Conservation (phyloP, 768 basidiomycete genomes). For the Cystobasidium tubakii region DNA sequence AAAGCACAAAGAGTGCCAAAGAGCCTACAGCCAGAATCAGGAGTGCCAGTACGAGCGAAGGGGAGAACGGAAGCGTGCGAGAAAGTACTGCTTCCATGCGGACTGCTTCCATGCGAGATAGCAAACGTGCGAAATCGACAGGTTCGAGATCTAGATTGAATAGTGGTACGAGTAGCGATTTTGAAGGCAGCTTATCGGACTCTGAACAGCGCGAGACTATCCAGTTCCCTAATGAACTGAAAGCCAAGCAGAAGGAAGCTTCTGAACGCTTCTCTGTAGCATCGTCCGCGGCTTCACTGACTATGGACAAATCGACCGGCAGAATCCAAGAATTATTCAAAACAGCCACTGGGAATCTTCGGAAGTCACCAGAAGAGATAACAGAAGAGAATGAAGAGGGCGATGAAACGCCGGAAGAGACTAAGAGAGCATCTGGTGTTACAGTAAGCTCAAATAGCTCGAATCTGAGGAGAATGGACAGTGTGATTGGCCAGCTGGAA, state of each 20-base stretch:
- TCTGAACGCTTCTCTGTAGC: neutral
- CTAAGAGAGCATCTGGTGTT: neutral
- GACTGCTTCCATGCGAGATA: neutral
- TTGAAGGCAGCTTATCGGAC: neutral
- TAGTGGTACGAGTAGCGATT: constrained; percentile 3
- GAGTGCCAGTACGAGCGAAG: neutral
- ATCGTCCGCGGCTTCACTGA: neutral
- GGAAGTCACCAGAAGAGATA: neutral
- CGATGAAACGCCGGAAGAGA: neutral
- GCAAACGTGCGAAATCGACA: neutral
- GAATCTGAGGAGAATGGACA: neutral
- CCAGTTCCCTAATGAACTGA: neutral
- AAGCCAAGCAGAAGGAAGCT: neutral
- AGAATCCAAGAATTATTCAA: neutral
- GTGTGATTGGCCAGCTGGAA: constrained; percentile 18
- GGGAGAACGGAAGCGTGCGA: neutral
- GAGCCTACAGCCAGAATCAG: neutral
- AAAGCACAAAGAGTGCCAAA: neutral
- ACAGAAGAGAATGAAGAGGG: neutral
- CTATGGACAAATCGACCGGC: neutral
- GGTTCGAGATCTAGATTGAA: neutral
- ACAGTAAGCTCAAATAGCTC: constrained; percentile 4
- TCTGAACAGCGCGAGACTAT: neutral
- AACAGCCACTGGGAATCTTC: neutral
- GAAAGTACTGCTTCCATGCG: neutral